Conservation (phyloP, 805 yeast genomes). For the Tanozyma kutaoensis region DNA sequence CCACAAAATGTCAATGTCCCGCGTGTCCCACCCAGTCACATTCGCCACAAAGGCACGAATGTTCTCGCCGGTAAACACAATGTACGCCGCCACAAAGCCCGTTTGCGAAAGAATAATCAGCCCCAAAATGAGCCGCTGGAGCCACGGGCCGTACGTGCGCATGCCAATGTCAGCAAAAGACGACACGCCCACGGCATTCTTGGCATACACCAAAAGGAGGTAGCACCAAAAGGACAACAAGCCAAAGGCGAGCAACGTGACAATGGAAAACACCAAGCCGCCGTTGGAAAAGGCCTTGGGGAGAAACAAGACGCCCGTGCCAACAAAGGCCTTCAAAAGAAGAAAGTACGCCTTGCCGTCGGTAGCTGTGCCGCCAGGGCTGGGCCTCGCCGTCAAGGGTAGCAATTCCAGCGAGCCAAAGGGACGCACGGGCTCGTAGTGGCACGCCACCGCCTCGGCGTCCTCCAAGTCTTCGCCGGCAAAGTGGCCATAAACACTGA, state of each 20-base stretch:
- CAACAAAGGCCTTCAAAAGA: constrained; percentile 61
- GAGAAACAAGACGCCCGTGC: constrained; percentile 62
- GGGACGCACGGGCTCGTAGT: constrained; percentile 17
- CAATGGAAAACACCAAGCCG: constrained; percentile 47
- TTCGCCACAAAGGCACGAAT: constrained; percentile 47
- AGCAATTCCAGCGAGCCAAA: constrained; percentile 19
- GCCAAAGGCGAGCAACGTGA: constrained; percentile 46
- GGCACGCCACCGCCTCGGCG: constrained; percentile 44
- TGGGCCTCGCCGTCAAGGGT: constrained; percentile 12
- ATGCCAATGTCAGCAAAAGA: constrained; percentile 74
- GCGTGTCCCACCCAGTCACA: constrained; percentile 26
- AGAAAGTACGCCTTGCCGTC: constrained; percentile 61
- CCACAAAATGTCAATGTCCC: constrained; percentile 23
- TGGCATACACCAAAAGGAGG: constrained; percentile 45
- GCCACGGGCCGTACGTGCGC: constrained; percentile 47
- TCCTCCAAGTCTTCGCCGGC: constrained; percentile 76
- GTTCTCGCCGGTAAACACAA: constrained; percentile 68
- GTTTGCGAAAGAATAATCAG: constrained; percentile 62
- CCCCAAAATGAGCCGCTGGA: constrained; percentile 47
- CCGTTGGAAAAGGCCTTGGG: constrained; percentile 66
- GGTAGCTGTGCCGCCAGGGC: constrained; percentile 59
- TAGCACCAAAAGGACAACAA: constrained; percentile 70
- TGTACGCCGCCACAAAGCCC: constrained; percentile 73
- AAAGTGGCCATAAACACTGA: constrained; percentile 73
- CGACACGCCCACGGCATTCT: constrained; percentile 45